Evolutionary conservation across 2,329 filamentous ascomycete species (phyloP).

Genomic region (Neoascochyta sp.): DNA sequence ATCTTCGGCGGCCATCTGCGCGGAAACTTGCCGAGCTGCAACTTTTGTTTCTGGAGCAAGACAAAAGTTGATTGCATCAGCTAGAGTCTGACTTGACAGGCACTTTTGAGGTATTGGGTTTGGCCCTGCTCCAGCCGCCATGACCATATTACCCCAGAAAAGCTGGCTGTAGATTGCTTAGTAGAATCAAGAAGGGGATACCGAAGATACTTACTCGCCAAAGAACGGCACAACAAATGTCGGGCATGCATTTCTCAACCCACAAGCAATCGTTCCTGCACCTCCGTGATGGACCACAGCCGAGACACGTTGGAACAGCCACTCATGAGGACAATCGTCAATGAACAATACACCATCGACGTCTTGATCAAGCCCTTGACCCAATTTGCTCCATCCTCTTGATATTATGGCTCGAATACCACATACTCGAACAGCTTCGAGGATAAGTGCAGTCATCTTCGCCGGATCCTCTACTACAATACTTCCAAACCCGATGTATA

Average conservation of each 20-base stretch:
- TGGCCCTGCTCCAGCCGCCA: constrained; percentile 28
- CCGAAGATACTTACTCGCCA: too few species aligned
- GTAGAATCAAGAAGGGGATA: too few species aligned
- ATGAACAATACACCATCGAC: constrained; percentile 45
- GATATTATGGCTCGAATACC: constrained; percentile 51
- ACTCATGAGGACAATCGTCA: constrained; percentile 79
- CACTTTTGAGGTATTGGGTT: constrained; percentile 21
- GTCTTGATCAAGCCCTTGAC: constrained; percentile 5
- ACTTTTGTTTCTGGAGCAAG: constrained; percentile 13
- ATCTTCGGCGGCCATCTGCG: constrained; percentile 20
- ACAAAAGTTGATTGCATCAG: constrained; percentile 20
- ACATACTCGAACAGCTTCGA: constrained; percentile 43
- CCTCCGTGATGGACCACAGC: constrained; percentile 81
- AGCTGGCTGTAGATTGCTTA: too few species aligned
- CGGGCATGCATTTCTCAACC: constrained; percentile 69
- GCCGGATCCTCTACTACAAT: constrained; percentile 53
- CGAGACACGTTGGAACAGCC: constrained; percentile 75
- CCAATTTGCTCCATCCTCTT: constrained; percentile 48
- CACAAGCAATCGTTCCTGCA: constrained; percentile 80
- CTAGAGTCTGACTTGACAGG: constrained; percentile 19
- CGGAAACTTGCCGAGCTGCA: constrained; percentile 17
- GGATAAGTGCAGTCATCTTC: constrained; percentile 43
- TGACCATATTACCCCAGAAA: constrained; percentile 29
- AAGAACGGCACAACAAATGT: constrained; percentile 79
- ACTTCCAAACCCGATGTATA: constrained; percentile 57